These are phyloP conservation scores for Xylaria hypoxylon DNA, from an alignment of 2,329 filamentous ascomycete species.

Conservation along the genomic window DNA sequence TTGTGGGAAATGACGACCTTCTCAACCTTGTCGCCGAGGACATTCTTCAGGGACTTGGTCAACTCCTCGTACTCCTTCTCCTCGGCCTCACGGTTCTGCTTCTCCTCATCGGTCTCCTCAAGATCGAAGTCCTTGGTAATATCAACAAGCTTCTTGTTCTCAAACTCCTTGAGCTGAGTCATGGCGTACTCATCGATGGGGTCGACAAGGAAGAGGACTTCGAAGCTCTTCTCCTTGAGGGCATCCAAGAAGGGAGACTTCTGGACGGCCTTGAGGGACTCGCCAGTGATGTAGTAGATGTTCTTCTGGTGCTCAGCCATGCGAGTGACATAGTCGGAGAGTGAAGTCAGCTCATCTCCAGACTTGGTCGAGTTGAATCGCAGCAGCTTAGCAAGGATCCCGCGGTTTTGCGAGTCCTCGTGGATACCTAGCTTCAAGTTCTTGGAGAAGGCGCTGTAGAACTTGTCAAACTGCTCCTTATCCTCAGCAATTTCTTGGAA, in stretches of 20 bases:
- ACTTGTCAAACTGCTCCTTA: slow-evolving; percentile 99
- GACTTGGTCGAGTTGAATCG: slow-evolving; percentile 99
- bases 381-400: slow-evolving; percentile 93
- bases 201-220: slow-evolving; percentile 99
- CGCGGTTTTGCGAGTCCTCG: slow-evolving; percentile 98
- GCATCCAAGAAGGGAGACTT: slow-evolving; percentile 99
- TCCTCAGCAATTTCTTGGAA: slow-evolving; percentile 99
- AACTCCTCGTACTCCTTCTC: slow-evolving; percentile 98
- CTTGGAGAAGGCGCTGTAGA: slow-evolving; percentile 99
- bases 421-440: slow-evolving; percentile 99
- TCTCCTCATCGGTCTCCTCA: slow-evolving; percentile 99
- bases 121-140: slow-evolving; percentile 99
- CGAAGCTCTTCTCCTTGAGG: slow-evolving; percentile 99
- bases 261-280: slow-evolving; percentile 97
- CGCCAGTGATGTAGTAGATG: slow-evolving; percentile 99
- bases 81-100: slow-evolving; percentile 92
- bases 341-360: slow-evolving; percentile 93
- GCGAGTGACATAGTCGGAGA: slow-evolving; percentile 97
- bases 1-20: slow-evolving; percentile 99
- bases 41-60: slow-evolving; percentile 98
- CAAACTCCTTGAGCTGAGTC: slow-evolving; percentile 99
- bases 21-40: slow-evolving; percentile 99
- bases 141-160: slow-evolving; percentile 99
- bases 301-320: slow-evolving; percentile 99
- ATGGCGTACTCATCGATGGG: slow-evolving; percentile 99